A percentile compares a stretch with the other conserved stretches of the same genome.
Evolutionary conservation across 257 asterid genomes (phyloP).

Genomic region (Jaltomata sinuosa): DNA sequence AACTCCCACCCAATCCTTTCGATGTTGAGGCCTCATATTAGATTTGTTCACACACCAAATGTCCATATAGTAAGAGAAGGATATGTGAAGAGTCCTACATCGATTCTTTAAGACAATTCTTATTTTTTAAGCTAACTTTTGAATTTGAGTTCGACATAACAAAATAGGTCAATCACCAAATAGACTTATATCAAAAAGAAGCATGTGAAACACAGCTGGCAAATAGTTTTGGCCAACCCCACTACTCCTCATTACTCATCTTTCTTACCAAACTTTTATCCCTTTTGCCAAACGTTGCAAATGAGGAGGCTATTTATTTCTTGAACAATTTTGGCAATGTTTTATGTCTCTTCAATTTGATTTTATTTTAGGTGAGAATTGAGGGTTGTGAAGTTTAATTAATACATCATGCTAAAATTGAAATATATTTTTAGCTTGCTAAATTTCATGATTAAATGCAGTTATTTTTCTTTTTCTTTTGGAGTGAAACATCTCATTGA

Average conservation of each 20-base stretch:
- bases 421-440: neutral
- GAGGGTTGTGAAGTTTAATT: neutral
- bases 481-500: neutral
- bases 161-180: no score
- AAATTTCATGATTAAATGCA: neutral
- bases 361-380: neutral
- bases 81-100: no score
- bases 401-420: neutral
- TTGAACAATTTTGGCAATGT: neutral
- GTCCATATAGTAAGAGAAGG: no score
- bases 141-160: no score
- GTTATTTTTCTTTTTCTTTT: no score
- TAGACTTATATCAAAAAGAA: neutral
- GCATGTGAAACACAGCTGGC: conserved; percentile 57
- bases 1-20: no score
- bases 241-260: neutral
- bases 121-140: no score
- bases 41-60: no score
- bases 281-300: neutral
- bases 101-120: no score
- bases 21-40: no score
- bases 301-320: neutral
- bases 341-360: neutral
- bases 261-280: neutral
- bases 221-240: conserved; percentile 2